Conservation (phyloP, 495 filamentous ascomycete genomes). For the Trichocladium uniseriatum region DNA sequence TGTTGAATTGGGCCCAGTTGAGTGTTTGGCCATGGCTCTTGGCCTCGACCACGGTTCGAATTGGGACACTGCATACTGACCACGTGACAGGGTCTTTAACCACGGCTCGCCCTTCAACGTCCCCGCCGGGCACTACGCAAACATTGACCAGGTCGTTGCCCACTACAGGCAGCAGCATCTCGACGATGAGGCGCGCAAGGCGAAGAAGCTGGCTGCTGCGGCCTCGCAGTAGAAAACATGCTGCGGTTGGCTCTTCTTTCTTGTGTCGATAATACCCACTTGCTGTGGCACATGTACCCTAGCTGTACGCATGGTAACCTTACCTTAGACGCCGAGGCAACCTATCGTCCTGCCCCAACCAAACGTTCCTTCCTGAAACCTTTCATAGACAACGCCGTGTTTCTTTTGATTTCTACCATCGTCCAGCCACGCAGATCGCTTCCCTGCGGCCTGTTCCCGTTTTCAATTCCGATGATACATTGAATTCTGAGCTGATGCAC, state of each 20-base stretch:
- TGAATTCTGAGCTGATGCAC: background rate
- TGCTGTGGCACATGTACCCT: conserved; percentile 22
- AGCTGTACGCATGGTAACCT: conserved; percentile 3
- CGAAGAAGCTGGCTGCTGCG: conserved; percentile 31
- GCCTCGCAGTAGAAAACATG: conserved; percentile 14
- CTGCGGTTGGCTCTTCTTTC: background rate
- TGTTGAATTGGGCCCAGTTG: background rate
- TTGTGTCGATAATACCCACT: conserved; percentile 6
- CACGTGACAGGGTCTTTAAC: conserved; percentile 33
- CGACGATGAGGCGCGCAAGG: conserved; percentile 39
- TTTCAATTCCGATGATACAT: too few relatives aligned
- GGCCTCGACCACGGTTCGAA: background rate
- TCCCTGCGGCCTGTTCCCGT: background rate
- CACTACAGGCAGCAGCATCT: conserved; percentile 40
- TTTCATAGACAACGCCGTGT: background rate
- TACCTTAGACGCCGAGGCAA: conserved; percentile 11
- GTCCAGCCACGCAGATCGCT: background rate
- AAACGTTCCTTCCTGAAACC: conserved; percentile 3
- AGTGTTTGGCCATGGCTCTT: background rate
- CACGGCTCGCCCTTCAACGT: conserved; percentile 36
- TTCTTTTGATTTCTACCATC: background rate
- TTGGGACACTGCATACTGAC: conserved; percentile 20
- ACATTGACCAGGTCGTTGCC: conserved; percentile 38
- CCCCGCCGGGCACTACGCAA: conserved; percentile 35
- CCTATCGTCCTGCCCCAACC: conserved; percentile 5